Conservation (phyloP, 2,329 filamentous ascomycete species). For the Fusarium veterinarium region DNA sequence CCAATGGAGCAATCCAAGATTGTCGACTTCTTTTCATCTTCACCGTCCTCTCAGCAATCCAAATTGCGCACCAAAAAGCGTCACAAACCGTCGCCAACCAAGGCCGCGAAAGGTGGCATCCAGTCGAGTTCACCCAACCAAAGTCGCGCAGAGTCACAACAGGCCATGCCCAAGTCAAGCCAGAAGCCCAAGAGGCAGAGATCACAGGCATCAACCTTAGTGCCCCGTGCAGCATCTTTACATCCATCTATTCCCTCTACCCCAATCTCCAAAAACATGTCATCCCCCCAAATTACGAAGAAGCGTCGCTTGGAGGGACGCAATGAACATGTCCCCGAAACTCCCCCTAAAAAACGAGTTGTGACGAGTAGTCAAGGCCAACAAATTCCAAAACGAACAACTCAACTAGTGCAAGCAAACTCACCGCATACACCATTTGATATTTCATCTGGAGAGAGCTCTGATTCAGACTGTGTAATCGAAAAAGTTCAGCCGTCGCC, state of each 20-base stretch:
- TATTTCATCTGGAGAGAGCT: conserved; percentile 34
- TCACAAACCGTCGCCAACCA: not conserved
- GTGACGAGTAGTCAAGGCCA: not conserved
- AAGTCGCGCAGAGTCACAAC: not conserved
- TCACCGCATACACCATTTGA: conserved; percentile 34
- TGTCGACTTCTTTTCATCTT: conserved; percentile 23
- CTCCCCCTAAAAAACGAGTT: not conserved
- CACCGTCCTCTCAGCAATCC: not conserved
- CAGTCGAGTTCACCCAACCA: not conserved
- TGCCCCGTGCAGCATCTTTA: not conserved
- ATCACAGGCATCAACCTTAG: not conserved
- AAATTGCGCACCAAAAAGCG: not conserved
- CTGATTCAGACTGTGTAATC: conserved; percentile 32
- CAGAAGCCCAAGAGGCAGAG: not conserved
- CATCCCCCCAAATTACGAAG: conserved; percentile 11
- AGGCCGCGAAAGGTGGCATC: not conserved
- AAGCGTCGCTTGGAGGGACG: not conserved
- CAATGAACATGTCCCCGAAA: conserved; percentile 18
- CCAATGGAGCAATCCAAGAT: conserved; percentile 32
- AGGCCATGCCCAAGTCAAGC: not conserved
- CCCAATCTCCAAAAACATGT: not conserved
- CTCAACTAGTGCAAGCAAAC: conserved; percentile 5
- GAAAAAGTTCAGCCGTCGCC: conserved; percentile 10
- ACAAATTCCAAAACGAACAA: not conserved
- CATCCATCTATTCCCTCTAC: not conserved